phyloP scores from a whole-genome alignment of 176 grass and related monocot genomes.

The Aegilops tauschii region DNA sequence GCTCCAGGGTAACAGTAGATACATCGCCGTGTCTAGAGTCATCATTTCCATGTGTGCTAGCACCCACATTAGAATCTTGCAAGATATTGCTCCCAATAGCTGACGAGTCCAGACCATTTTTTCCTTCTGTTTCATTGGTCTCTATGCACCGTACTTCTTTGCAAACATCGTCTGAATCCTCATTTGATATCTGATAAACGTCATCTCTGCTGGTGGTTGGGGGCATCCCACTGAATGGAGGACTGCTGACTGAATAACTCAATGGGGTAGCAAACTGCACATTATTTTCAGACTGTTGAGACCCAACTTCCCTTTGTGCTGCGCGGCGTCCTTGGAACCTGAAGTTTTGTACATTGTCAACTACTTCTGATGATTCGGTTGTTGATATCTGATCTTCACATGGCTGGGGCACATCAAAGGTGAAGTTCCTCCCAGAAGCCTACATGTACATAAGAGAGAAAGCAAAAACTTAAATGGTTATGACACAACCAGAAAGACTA shows the following conservation, averaged over 20 bases:
- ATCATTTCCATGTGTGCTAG: constrained; percentile 15
- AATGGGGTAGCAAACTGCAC: constrained; percentile 12
- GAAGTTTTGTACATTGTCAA: constrained; percentile 37
- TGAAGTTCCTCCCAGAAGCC: constrained; percentile 57
- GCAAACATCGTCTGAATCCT: constrained; percentile 80
- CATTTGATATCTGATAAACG: constrained; percentile 35
- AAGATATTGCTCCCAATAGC: constrained; percentile 45
- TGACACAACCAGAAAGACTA: neutral
- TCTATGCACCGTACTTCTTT: constrained; percentile 92
- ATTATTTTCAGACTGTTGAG: constrained; percentile 35
- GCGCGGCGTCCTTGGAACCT: constrained; percentile 21
- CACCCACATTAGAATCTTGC: constrained; percentile 25
- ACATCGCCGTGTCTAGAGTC: constrained; percentile 8
- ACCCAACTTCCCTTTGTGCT: constrained; percentile 26
- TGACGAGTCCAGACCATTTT: constrained; percentile 33
- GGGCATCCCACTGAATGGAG: constrained; percentile 48
- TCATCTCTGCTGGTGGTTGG: constrained; percentile 37
- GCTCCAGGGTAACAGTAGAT: constrained; percentile 67
- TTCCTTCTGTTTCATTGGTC: constrained; percentile 44
- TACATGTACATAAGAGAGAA: constrained; percentile 38
- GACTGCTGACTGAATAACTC: constrained; percentile 49
- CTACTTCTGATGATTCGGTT: constrained; percentile 52
- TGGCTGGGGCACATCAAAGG: constrained; percentile 56
- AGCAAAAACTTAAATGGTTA: neutral
- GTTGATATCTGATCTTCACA: constrained; percentile 54